Evolutionary conservation across 2,329 filamentous ascomycete species (phyloP).

Genomic region (Rutstroemia sp.): DNA sequence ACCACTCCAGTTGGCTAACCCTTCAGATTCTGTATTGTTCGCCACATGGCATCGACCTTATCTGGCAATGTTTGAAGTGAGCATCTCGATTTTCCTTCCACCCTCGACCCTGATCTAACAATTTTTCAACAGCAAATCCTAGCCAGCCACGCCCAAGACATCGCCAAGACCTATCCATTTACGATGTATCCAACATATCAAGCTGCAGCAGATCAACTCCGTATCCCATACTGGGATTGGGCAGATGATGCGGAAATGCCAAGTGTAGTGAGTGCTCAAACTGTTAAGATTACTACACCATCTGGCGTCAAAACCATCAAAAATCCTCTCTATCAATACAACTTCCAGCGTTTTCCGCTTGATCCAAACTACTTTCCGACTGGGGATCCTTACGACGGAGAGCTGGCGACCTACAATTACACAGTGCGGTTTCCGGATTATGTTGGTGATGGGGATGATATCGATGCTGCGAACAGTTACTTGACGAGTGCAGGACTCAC

Average conservation of each 20-base stretch:
- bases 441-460: slow-evolving; percentile 9
- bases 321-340: slow-evolving; percentile 48
- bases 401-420: slow-evolving; percentile 26
- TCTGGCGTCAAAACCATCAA: slow-evolving; percentile 26
- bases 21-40: slow-evolving; percentile 21
- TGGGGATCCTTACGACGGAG: slow-evolving; percentile 25
- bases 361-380: slow-evolving; percentile 33
- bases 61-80: slow-evolving; percentile 46
- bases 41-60: slow-evolving; percentile 49
- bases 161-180: slow-evolving; percentile 32
- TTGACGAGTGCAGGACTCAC: slow-evolving; percentile 16
- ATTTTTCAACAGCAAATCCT: slow-evolving; percentile 41
- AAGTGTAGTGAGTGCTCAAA: slow-evolving; percentile 26
- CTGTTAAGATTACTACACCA: slow-evolving; percentile 27
- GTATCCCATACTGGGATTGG: slow-evolving; percentile 44
- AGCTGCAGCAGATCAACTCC: slow-evolving; percentile 34
- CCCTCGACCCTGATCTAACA: no score
- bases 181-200: slow-evolving; percentile 38
- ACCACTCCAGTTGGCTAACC: neutral
- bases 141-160: slow-evolving; percentile 37
- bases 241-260: slow-evolving; percentile 37
- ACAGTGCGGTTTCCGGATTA: slow-evolving; percentile 27
- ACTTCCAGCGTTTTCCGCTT: slow-evolving; percentile 34
- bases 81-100: neutral
- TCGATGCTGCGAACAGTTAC: slow-evolving; percentile 13